phyloP scores from a whole-genome alignment of 2,329 filamentous ascomycete genomes.

The Alternaria arborescens region DNA sequence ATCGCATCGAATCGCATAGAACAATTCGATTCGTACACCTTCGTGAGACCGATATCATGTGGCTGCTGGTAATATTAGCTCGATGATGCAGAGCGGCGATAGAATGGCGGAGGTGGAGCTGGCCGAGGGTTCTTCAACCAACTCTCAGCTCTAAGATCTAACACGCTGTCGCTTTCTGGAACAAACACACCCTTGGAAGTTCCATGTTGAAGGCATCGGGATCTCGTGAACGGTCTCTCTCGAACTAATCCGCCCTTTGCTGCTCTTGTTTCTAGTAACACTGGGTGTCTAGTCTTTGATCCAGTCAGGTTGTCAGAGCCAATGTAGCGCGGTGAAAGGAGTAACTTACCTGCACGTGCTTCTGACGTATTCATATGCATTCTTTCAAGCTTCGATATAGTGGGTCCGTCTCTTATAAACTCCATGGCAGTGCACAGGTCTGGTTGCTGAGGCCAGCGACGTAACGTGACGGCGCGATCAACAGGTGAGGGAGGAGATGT shows the following conservation, averaged over 20 bases:
- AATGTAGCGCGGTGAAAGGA: background rate
- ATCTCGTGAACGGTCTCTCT: background rate
- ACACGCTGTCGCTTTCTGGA: background rate
- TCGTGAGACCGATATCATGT: background rate
- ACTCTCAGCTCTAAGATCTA: background rate
- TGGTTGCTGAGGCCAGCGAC: background rate
- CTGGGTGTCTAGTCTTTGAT: background rate
- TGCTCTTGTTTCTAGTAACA: background rate
- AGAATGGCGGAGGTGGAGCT: background rate
- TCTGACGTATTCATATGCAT: background rate
- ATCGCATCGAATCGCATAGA: background rate
- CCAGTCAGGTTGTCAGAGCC: background rate
- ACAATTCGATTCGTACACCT: background rate
- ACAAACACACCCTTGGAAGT: background rate
- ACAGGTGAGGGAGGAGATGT: background rate
- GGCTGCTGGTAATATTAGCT: background rate
- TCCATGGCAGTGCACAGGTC: background rate
- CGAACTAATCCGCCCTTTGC: background rate
- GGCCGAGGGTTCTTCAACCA: constrained; percentile 2
- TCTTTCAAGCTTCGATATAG: background rate
- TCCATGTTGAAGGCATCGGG: background rate
- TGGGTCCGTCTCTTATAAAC: background rate
- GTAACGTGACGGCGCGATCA: background rate
- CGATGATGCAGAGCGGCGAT: background rate
- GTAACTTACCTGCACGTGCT: background rate